Evolutionary conservation across 768 basidiomycete genomes (phyloP).

Genomic region (Termitomyces sp.): DNA sequence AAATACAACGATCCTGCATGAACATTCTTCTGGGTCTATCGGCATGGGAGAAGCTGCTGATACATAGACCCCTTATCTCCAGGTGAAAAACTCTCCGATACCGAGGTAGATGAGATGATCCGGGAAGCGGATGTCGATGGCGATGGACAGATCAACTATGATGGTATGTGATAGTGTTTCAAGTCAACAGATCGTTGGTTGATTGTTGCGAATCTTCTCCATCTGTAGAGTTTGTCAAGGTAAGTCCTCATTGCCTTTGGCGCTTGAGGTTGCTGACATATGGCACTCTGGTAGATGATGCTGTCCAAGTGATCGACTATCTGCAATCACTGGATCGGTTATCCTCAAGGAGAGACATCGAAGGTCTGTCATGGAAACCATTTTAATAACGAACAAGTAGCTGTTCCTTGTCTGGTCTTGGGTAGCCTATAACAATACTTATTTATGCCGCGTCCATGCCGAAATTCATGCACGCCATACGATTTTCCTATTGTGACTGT

Average conservation of each 20-base stretch:
- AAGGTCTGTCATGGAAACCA: neutral
- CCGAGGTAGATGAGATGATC: conserved; percentile 95
- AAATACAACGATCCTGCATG: conserved; percentile 16
- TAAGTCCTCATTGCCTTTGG: conserved; percentile 15
- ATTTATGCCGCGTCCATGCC: neutral
- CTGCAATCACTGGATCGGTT: conserved; percentile 5
- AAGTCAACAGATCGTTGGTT: neutral
- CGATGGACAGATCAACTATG: conserved; percentile 90
- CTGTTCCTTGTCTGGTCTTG: neutral
- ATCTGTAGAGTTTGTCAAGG: conserved; percentile 70
- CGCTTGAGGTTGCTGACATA: neutral
- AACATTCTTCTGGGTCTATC: neutral
- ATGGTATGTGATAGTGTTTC: conserved; percentile 38
- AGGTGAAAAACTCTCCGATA: conserved; percentile 85
- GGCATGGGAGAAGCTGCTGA: neutral
- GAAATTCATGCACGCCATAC: neutral
- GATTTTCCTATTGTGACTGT: neutral
- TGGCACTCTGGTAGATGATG: conserved; percentile 53
- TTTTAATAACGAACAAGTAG: neutral
- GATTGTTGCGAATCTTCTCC: conserved; percentile 2
- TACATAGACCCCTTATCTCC: neutral
- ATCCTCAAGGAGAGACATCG: neutral
- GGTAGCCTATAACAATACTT: conserved; percentile 13
- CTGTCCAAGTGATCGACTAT: conserved; percentile 47
- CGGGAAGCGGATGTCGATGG: conserved; percentile 94